Percentiles rank a stretch among this genome's conserved stretches.
Conservation (phyloP, 495 filamentous ascomycete genomes). For the Penicillium taxi region DNA sequence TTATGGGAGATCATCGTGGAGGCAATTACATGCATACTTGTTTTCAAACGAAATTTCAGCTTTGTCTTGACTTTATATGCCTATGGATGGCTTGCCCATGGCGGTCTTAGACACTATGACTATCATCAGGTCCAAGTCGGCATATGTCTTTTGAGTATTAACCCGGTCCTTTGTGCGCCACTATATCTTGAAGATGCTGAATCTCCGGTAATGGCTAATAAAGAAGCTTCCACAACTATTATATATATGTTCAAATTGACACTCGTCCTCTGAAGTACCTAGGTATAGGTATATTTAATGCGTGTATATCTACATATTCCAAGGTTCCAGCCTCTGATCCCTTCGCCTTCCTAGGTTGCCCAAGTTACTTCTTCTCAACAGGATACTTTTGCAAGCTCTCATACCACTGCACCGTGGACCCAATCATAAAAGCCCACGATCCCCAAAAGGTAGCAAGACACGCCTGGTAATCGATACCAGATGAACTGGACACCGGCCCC, state of each 20-base stretch:
- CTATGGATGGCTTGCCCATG: constrained; percentile 66
- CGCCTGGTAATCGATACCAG: constrained; percentile 50
- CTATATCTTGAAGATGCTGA: constrained; percentile 55
- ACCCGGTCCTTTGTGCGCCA: constrained; percentile 63
- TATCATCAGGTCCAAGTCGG: constrained; percentile 67
- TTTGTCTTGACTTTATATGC: constrained; percentile 78
- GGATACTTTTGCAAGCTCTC: constrained; percentile 55
- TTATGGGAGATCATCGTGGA: constrained; percentile 77
- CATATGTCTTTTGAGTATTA: constrained; percentile 63
- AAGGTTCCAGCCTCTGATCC: too few relatives aligned
- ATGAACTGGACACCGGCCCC: constrained; percentile 42
- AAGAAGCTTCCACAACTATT: too few relatives aligned
- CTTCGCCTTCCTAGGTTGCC: neutral
- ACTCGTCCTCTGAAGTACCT: too few relatives aligned
- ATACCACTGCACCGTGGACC: constrained; percentile 57
- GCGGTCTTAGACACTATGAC: constrained; percentile 57
- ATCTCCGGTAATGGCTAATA: constrained; percentile 36
- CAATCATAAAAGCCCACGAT: constrained; percentile 61
- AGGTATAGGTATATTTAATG: neutral
- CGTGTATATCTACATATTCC: constrained; percentile 1
- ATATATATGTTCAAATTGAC: too few relatives aligned
- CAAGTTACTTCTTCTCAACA: constrained; percentile 29
- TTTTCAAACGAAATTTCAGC: constrained; percentile 92
- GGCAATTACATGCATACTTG: constrained; percentile 79
- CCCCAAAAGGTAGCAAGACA: constrained; percentile 59